phyloP scores from a whole-genome alignment of 345 rosid genomes.

The Euphorbia lathyris region DNA sequence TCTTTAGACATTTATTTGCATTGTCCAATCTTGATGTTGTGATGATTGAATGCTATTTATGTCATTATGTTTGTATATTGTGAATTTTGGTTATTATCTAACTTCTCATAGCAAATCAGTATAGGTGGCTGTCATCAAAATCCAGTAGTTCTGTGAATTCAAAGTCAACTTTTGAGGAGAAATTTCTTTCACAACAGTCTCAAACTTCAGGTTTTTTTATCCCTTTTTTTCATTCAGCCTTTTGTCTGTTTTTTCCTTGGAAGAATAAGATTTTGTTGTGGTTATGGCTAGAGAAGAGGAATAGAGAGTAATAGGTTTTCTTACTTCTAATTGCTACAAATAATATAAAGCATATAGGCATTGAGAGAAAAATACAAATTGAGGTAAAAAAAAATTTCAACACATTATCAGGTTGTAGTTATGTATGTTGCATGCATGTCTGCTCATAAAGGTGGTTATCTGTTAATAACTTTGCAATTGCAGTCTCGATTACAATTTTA shows the following conservation, averaged over 20 bases:
- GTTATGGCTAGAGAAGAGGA: neutral
- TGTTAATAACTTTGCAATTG: neutral
- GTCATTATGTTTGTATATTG: conserved; percentile 13
- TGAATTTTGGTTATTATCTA: conserved; percentile 21
- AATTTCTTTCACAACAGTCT: conserved; percentile 85
- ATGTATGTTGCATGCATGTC: too few species aligned
- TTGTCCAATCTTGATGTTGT: neutral
- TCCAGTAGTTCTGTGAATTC: conserved; percentile 52
- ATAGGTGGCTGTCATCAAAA: conserved; percentile 98
- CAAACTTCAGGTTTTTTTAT: conserved; percentile 89
- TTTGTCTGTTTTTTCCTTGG: neutral
- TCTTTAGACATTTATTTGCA: neutral
- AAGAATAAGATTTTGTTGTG: neutral
- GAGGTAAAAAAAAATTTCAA: neutral
- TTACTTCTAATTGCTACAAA: too few species aligned
- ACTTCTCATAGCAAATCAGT: conserved; percentile 54
- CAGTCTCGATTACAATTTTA: neutral
- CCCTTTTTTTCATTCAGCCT: neutral
- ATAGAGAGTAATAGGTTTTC: neutral
- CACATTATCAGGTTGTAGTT: too few species aligned
- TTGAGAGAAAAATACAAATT: neutral
- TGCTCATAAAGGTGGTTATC: neutral
- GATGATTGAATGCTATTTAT: neutral
- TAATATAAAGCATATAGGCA: neutral
- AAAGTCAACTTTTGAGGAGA: conserved; percentile 90